Percentiles rank a stretch among this genome's conserved stretches.
These are phyloP conservation scores for Mollisia scopiformis DNA, from an alignment of 2,329 filamentous ascomycete genomes.

Conservation along the genomic window DNA sequence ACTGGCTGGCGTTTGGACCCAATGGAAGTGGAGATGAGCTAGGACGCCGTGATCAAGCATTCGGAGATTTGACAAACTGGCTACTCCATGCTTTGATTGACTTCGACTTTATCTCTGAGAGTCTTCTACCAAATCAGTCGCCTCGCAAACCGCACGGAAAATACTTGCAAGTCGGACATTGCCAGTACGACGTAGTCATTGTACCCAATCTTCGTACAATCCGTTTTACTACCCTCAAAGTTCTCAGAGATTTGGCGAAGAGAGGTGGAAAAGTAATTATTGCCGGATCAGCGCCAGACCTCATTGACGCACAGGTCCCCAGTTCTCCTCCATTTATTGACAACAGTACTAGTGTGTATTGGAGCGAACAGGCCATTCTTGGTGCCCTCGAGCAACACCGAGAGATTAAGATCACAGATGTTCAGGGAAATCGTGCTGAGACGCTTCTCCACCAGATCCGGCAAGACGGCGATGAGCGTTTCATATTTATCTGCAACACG, in stretches of 20 bases:
- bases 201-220: conserved; percentile 38
- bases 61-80: conserved; percentile 35
- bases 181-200: conserved; percentile 37
- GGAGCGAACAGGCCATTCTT: conserved; percentile 27
- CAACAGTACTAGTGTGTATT: conserved; percentile 23
- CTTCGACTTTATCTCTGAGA: conserved; percentile 40
- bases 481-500: conserved; percentile 38
- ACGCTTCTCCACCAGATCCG: conserved; percentile 37
- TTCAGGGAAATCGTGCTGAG: conserved; percentile 9
- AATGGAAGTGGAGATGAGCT: conserved; percentile 32
- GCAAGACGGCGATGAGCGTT: conserved; percentile 33
- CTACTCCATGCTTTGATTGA: conserved; percentile 37
- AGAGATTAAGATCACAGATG: conserved; percentile 28
- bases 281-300: conserved; percentile 27
- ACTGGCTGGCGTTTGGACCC: conserved; percentile 38
- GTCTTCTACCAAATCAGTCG: conserved; percentile 31
- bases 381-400: conserved; percentile 27
- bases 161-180: conserved; percentile 32
- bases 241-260: conserved; percentile 30
- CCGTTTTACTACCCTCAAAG: conserved; percentile 33
- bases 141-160: conserved; percentile 6
- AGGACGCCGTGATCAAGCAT: conserved; percentile 30
- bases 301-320: conserved; percentile 29
- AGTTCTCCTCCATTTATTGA: conserved; percentile 15
- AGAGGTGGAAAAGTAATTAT: conserved; percentile 32